phyloP scores from a whole-genome alignment of 805 yeast genomes.

The Pichia kluyveri region DNA sequence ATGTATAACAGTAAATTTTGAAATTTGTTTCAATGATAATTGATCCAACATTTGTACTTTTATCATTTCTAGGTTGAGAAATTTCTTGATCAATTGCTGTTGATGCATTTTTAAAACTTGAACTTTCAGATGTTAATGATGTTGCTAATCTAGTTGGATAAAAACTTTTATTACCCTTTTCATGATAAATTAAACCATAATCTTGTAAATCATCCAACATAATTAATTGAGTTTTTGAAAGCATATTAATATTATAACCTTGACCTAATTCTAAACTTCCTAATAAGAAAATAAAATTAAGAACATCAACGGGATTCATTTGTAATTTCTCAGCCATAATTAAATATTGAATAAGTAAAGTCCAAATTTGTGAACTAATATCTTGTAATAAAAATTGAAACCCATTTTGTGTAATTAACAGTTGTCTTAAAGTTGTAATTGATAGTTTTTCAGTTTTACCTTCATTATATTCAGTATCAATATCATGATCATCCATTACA shows the following conservation, averaged over 20 bases:
- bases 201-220: conserved; percentile 88
- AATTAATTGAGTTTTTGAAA: conserved; percentile 71
- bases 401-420: conserved; percentile 81
- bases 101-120: conserved; percentile 63
- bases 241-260: conserved; percentile 62
- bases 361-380: conserved; percentile 92
- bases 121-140: conserved; percentile 77
- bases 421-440: conserved; percentile 20
- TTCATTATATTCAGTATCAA: conserved; percentile 14
- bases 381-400: conserved; percentile 92
- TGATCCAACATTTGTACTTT: conserved; percentile 40
- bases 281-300: conserved; percentile 85
- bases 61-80: conserved; percentile 18
- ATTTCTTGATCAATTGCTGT: conserved; percentile 66
- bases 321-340: conserved; percentile 74
- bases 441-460: conserved; percentile 6
- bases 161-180: conserved; percentile 47
- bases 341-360: conserved; percentile 76
- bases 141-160: conserved; percentile 91
- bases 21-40: conserved; percentile 90
- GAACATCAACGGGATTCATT: conserved; percentile 94
- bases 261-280: conserved; percentile 90
- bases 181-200: conserved; percentile 72
- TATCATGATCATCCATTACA: conserved; percentile 11
- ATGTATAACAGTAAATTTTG: conserved; percentile 85